Percentiles rank a stretch among this genome's conserved stretches.
Conservation (phyloP, 441 rosid species). For the Capsella rubella region DNA sequence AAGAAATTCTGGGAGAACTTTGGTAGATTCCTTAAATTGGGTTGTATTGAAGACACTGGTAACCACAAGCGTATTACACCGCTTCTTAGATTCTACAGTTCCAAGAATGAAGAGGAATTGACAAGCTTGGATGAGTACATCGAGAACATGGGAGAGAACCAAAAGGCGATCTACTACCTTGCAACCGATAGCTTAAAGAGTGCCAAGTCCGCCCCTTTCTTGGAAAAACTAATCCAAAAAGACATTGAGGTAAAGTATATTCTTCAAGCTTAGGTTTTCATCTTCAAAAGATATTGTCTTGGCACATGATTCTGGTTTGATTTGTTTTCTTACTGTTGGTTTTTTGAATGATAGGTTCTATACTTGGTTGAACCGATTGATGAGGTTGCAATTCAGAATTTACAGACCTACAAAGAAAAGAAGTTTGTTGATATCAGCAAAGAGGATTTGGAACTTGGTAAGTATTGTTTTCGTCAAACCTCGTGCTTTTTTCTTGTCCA, state of each 20-base stretch:
- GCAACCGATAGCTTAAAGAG: slow-evolving; percentile 93
- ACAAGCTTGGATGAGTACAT: slow-evolving; percentile 85
- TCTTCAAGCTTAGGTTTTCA: slow-evolving; percentile 8
- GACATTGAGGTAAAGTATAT: slow-evolving; percentile 65
- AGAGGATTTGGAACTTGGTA: slow-evolving; percentile 95
- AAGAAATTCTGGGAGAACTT: slow-evolving; percentile 98
- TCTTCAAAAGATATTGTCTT: neutral
- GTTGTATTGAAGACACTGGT: slow-evolving; percentile 92
- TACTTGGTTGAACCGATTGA: slow-evolving; percentile 97
- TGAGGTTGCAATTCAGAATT: slow-evolving; percentile 94
- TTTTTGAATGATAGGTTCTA: slow-evolving; percentile 60
- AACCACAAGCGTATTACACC: slow-evolving; percentile 95
- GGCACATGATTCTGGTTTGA: neutral
- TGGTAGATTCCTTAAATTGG: slow-evolving; percentile 88
- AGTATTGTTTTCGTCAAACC: slow-evolving; percentile 36
- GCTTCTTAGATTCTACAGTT: slow-evolving; percentile 74
- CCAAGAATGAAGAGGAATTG: slow-evolving; percentile 91
- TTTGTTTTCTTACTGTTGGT: neutral
- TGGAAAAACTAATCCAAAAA: slow-evolving; percentile 90
- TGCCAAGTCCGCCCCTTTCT: slow-evolving; percentile 91
- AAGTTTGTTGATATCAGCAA: slow-evolving; percentile 98
- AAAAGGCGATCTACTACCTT: slow-evolving; percentile 89
- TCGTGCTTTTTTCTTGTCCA: neutral
- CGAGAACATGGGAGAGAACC: slow-evolving; percentile 95
- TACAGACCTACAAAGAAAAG: slow-evolving; percentile 96